A percentile compares a stretch with the other conserved stretches of the same genome.
Conservation (phyloP, 805 yeast species). For the Grigorovia transvaalensis region DNA sequence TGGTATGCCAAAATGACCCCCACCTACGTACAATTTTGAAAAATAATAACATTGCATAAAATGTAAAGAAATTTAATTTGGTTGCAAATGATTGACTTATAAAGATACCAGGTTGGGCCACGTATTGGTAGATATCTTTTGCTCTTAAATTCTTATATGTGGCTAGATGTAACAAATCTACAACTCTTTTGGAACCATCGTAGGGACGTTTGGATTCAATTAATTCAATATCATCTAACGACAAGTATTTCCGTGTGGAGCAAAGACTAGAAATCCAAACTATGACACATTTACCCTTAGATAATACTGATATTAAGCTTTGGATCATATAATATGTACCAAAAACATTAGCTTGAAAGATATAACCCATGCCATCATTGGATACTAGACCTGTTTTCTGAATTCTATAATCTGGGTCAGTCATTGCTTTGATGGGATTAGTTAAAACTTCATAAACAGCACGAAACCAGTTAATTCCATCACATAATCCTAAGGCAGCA, state of each 20-base stretch:
- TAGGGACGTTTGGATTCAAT: constrained; percentile 56
- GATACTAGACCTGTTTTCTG: constrained; percentile 72
- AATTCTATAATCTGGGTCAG: constrained; percentile 75
- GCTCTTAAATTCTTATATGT: constrained; percentile 44
- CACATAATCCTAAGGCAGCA: constrained; percentile 81
- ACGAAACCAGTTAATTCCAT: constrained; percentile 76
- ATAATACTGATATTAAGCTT: constrained; percentile 43
- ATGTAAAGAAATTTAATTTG: constrained; percentile 66
- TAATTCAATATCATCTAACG: constrained; percentile 66
- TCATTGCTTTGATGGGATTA: constrained; percentile 68
- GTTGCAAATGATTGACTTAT: constrained; percentile 69
- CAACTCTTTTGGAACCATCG: constrained; percentile 82
- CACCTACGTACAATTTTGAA: constrained; percentile 71
- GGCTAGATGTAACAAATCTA: constrained; percentile 73
- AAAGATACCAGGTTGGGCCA: constrained; percentile 94
- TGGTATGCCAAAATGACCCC: constrained; percentile 85
- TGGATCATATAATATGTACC: constrained; percentile 83
- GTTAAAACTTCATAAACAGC: constrained; percentile 58
- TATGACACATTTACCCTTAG: constrained; percentile 47
- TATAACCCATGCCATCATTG: constrained; percentile 69
- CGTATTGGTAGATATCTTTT: constrained; percentile 55
- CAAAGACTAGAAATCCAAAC: constrained; percentile 82
- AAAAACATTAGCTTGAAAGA: constrained; percentile 90
- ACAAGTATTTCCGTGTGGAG: constrained; percentile 63
- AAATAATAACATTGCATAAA: constrained; percentile 72